These are phyloP conservation scores for Aureobasidium vineae DNA, from an alignment of 2,329 filamentous ascomycete genomes.

Conservation along the genomic window DNA sequence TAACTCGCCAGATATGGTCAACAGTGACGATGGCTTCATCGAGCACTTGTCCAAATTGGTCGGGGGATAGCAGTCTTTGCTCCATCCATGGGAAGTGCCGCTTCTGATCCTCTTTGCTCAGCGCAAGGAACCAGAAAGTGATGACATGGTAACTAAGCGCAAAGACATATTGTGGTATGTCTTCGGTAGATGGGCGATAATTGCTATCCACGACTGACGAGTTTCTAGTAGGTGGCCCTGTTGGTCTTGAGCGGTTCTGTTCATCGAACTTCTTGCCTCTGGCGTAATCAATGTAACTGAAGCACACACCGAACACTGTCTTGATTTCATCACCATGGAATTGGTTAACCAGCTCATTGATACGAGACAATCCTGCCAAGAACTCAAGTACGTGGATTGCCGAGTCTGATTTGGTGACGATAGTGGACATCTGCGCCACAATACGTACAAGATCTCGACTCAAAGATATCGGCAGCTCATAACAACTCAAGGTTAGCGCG, in stretches of 20 bases:
- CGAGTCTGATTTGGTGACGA: constrained; percentile 89
- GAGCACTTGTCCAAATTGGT: constrained; percentile 74
- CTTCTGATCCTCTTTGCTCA: constrained; percentile 83
- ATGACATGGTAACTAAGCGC: constrained; percentile 93
- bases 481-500: constrained; percentile 89
- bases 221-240: constrained; percentile 10
- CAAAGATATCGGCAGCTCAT: constrained; percentile 84
- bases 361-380: constrained; percentile 78
- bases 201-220: constrained; percentile 4
- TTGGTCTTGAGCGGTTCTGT: constrained; percentile 20
- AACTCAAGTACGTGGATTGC: constrained; percentile 96
- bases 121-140: constrained; percentile 91
- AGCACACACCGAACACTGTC: constrained; percentile 92
- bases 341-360: constrained; percentile 82
- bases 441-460: constrained; percentile 83
- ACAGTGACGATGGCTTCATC: constrained; percentile 92
- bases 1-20: constrained; percentile 88
- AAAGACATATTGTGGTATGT: constrained; percentile 90
- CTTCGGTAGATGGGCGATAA: constrained; percentile 55
- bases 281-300: constrained; percentile 87
- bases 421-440: constrained; percentile 89
- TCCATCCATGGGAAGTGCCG: constrained; percentile 69
- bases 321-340: constrained; percentile 90
- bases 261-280: constrained; percentile 53
- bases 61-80: constrained; percentile 47